Conservation (phyloP, 2,329 filamentous ascomycete species). For the Ambrosiella beaveri region DNA sequence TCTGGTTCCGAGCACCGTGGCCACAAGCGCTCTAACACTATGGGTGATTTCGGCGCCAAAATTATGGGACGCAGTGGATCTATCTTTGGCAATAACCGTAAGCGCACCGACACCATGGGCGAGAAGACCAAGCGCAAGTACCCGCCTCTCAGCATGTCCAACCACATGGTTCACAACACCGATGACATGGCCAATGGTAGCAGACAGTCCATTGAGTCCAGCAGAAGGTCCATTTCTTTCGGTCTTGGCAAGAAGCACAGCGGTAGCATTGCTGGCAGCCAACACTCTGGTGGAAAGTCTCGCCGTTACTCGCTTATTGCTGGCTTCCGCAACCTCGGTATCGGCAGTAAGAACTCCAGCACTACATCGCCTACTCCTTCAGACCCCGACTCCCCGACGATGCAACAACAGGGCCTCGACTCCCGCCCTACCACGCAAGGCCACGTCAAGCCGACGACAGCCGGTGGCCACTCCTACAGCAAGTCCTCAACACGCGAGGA, state of each 20-base stretch:
- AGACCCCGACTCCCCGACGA: conserved; percentile 33
- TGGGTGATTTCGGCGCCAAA: conserved; percentile 67
- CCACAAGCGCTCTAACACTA: conserved; percentile 57
- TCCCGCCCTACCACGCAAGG: not conserved
- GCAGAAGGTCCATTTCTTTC: conserved; percentile 52
- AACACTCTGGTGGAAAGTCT: conserved; percentile 38
- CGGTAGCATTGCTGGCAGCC: conserved; percentile 43
- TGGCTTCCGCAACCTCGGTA: conserved; percentile 39
- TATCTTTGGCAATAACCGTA: conserved; percentile 46
- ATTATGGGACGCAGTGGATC: conserved; percentile 72
- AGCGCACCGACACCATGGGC: conserved; percentile 27
- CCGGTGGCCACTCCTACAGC: conserved; percentile 6
- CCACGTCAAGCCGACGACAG: conserved; percentile 11
- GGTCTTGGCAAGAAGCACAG: conserved; percentile 54
- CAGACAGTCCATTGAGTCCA: conserved; percentile 54
- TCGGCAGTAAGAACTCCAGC: conserved; percentile 27
- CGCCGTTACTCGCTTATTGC: conserved; percentile 58
- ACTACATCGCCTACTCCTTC: conserved; percentile 29
- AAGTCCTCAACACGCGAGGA: not conserved
- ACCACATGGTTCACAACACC: conserved; percentile 18
- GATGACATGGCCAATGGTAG: conserved; percentile 25
- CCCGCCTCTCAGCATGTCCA: conserved; percentile 82
- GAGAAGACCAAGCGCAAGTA: conserved; percentile 47
- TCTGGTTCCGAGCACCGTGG: conserved; percentile 26
- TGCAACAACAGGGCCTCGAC: conserved; percentile 29